Conservation (phyloP, 192 early-diverging fungal genomes). For the Diversispora epigaea region DNA sequence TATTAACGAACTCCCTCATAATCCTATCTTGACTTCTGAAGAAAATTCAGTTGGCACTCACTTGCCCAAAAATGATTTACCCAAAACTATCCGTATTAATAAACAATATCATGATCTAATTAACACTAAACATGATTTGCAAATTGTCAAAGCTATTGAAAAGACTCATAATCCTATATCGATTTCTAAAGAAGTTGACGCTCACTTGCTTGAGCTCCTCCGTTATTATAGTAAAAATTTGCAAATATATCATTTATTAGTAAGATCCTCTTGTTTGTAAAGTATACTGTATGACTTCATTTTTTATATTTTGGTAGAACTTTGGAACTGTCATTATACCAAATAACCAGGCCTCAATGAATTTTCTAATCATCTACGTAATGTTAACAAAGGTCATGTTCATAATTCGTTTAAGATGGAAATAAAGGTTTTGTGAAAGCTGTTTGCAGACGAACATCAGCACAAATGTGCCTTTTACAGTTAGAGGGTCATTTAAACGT, state of each 20-base stretch:
- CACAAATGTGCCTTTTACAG: background rate
- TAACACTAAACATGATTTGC: background rate
- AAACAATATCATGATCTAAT: no score
- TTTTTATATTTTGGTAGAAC: conserved; percentile 9
- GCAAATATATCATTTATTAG: conserved; percentile 27
- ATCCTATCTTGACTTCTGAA: no score
- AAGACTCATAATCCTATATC: background rate
- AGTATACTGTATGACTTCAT: no score
- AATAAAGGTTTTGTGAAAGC: background rate
- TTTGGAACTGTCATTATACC: conserved; percentile 1
- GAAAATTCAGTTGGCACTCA: no score
- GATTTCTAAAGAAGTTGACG: background rate
- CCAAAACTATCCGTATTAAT: no score
- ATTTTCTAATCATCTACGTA: conserved; percentile 13
- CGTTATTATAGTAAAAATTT: conserved; percentile 23
- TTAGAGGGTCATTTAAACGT: background rate
- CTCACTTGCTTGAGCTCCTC: conserved; percentile 1
- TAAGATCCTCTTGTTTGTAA: conserved; percentile 12
- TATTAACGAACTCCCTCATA: no score
- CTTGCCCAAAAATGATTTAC: no score
- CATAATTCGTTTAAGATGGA: conserved; percentile 8
- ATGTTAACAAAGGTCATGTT: conserved; percentile 14
- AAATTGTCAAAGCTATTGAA: background rate
- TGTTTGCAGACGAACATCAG: background rate
- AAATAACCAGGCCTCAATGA: conserved; percentile 14